Percentiles rank a stretch among this genome's conserved stretches.
phyloP scores from a whole-genome alignment of 2,329 filamentous ascomycete genomes.

The Pyrenochaeta sp. region DNA sequence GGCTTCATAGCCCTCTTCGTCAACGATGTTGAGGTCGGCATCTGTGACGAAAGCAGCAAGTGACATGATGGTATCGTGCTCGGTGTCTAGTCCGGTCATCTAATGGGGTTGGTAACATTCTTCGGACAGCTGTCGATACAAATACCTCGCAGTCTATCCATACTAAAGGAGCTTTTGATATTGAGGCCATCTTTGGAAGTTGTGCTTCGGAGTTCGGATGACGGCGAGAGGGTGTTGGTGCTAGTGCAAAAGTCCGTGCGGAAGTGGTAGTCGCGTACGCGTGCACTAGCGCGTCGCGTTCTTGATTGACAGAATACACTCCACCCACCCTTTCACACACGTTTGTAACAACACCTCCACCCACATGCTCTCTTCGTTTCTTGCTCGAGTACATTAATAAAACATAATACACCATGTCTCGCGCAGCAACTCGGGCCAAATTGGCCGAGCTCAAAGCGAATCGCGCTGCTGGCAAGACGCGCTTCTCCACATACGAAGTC shows the following conservation, averaged over 20 bases:
- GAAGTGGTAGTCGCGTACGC: slow-evolving; percentile 34
- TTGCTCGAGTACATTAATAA: slow-evolving; percentile 14
- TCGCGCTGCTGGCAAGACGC: slow-evolving; percentile 89
- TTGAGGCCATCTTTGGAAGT: slow-evolving; percentile 53
- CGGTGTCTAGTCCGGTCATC: slow-evolving; percentile 90
- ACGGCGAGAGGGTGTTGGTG: slow-evolving; percentile 1
- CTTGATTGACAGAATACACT: slow-evolving; percentile 12
- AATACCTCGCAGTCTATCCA: slow-evolving; percentile 83
- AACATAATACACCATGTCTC: slow-evolving; percentile 43
- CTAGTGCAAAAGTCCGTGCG: slow-evolving; percentile 8
- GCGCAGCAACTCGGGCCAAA: slow-evolving; percentile 36
- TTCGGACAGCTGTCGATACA: not conserved
- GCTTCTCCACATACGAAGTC: slow-evolving; percentile 85
- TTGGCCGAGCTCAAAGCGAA: slow-evolving; percentile 83
- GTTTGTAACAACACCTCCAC: slow-evolving; percentile 13
- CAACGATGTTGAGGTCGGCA: slow-evolving; percentile 76
- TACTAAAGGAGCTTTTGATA: slow-evolving; percentile 73
- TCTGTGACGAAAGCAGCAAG: slow-evolving; percentile 93
- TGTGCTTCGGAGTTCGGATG: not conserved
- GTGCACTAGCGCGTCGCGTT: slow-evolving; percentile 31
- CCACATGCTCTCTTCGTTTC: slow-evolving; percentile 22
- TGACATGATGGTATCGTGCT: slow-evolving; percentile 85
- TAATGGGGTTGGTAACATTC: slow-evolving; percentile 50
- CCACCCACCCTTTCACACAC: slow-evolving; percentile 32
- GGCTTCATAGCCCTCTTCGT: slow-evolving; percentile 79